Evolutionary conservation across 345 rosid genomes (phyloP).

Genomic region (Pistacia vera): DNA sequence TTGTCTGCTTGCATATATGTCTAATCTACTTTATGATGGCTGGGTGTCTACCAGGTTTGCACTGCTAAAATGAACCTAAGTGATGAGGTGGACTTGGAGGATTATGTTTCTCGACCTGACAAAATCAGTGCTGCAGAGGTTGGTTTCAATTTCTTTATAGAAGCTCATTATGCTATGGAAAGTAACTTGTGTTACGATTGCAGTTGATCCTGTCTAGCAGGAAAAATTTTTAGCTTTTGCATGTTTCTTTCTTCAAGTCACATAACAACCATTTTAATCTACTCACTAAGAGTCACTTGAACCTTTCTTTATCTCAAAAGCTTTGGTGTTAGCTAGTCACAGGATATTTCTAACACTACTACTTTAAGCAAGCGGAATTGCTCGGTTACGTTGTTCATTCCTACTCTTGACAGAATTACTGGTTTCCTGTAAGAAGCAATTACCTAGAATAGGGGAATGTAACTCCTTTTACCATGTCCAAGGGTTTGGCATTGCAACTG

Average conservation of each 20-base stretch:
- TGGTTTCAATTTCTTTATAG: constrained; percentile 17
- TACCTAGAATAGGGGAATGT: no score
- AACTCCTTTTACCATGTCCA: no score
- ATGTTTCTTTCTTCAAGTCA: no score
- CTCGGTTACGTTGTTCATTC: no score
- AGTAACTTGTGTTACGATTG: not conserved
- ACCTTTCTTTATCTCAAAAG: no score
- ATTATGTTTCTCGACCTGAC: constrained; percentile 97
- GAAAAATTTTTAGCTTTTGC: not conserved
- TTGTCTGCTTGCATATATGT: not conserved
- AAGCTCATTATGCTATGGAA: not conserved
- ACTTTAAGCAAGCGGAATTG: no score
- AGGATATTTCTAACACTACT: no score
- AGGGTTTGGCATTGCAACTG: not conserved
- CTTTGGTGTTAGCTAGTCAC: no score
- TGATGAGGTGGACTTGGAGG: constrained; percentile 99
- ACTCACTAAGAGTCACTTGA: not conserved
- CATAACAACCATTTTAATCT: not conserved
- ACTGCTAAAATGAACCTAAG: constrained; percentile 95
- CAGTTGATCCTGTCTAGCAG: no score
- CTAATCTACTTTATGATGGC: not conserved
- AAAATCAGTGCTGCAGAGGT: constrained; percentile 99
- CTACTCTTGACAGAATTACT: no score
- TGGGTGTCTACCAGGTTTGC: constrained; percentile 72
- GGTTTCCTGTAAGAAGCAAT: no score